Percentiles rank a stretch among this genome's conserved stretches.
phyloP scores from a whole-genome alignment of 169 alveolate species.

The Cryptosporidium muris region DNA sequence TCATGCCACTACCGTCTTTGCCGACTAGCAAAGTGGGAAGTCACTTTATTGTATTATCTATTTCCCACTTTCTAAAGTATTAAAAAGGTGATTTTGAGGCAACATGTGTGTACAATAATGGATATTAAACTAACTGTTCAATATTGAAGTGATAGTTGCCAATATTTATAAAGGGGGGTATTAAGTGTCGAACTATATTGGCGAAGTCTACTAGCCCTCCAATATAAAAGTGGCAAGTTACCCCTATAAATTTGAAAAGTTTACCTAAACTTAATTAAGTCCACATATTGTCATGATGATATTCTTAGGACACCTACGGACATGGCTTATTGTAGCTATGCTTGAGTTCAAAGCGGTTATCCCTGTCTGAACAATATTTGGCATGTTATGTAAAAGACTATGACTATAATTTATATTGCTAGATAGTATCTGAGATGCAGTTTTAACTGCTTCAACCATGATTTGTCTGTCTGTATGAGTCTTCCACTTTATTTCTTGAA shows the following conservation, averaged over 20 bases:
- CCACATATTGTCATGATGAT: slow-evolving; percentile 52
- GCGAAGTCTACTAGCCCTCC: not conserved
- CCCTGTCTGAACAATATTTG: slow-evolving; percentile 69
- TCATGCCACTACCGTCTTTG: not conserved
- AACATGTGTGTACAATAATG: slow-evolving; percentile 70
- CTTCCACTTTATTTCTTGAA: not conserved
- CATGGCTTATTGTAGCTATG: slow-evolving; percentile 42
- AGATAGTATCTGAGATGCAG: slow-evolving; percentile 69
- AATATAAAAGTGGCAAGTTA: too few species aligned
- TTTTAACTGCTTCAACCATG: not conserved
- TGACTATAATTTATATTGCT: slow-evolving; percentile 44
- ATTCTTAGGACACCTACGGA: slow-evolving; percentile 70
- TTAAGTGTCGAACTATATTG: slow-evolving; percentile 7
- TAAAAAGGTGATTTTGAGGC: not conserved
- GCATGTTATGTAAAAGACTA: slow-evolving; percentile 13
- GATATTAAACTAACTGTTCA: not conserved
- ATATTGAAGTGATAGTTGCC: slow-evolving; percentile 47
- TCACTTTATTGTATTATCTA: not conserved
- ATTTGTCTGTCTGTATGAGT: slow-evolving; percentile 16
- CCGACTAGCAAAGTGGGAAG: not conserved
- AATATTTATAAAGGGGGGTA: not conserved
- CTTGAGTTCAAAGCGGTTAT: slow-evolving; percentile 52
- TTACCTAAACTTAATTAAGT: too few species aligned
- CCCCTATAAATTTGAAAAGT: too few species aligned
- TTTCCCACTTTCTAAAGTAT: not conserved